These are phyloP conservation scores for Salix koriyanagi DNA, from an alignment of 345 rosid species.

Conservation along the genomic window DNA sequence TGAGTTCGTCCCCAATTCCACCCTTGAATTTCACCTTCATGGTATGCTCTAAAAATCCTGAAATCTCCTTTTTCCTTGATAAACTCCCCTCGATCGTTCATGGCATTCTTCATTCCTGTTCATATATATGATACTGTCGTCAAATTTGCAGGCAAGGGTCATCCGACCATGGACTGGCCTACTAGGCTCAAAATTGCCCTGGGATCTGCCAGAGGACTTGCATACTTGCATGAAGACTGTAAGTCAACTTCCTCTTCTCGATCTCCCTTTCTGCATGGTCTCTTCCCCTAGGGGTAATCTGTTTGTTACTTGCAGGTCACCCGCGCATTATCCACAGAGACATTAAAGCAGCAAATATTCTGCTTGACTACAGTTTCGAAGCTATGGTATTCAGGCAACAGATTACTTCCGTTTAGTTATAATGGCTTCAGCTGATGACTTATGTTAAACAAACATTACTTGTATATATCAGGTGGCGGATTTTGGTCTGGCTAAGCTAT, in stretches of 20 bases:
- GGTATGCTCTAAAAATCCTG: slow-evolving; percentile 29
- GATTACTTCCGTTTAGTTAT: not conserved
- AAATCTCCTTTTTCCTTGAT: not conserved
- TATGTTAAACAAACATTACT: not conserved
- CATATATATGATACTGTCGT: not conserved
- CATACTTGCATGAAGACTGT: slow-evolving; percentile 97
- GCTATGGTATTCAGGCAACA: slow-evolving; percentile 48
- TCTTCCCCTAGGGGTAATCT: not conserved
- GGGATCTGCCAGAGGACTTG: slow-evolving; percentile 92
- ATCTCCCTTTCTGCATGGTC: not conserved
- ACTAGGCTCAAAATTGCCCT: slow-evolving; percentile 72
- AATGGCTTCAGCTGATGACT: not conserved
- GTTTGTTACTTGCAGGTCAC: slow-evolving; percentile 51
- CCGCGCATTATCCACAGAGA: slow-evolving; percentile 91
- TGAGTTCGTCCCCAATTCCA: slow-evolving; percentile 69
- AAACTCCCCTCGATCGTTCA: no score
- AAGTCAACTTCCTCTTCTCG: slow-evolving; percentile 15
- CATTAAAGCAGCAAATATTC: slow-evolving; percentile 81
- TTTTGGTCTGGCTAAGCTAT: slow-evolving; percentile 86
- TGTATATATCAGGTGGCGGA: slow-evolving; percentile 61
- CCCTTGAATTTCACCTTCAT: slow-evolving; percentile 73
- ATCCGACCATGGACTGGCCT: slow-evolving; percentile 64
- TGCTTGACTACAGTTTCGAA: slow-evolving; percentile 67
- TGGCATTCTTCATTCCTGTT: not conserved
- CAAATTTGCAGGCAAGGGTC: slow-evolving; percentile 49